Evolutionary conservation across 495 filamentous ascomycete genomes (phyloP).

Genomic region (Neurospora cerealis): DNA sequence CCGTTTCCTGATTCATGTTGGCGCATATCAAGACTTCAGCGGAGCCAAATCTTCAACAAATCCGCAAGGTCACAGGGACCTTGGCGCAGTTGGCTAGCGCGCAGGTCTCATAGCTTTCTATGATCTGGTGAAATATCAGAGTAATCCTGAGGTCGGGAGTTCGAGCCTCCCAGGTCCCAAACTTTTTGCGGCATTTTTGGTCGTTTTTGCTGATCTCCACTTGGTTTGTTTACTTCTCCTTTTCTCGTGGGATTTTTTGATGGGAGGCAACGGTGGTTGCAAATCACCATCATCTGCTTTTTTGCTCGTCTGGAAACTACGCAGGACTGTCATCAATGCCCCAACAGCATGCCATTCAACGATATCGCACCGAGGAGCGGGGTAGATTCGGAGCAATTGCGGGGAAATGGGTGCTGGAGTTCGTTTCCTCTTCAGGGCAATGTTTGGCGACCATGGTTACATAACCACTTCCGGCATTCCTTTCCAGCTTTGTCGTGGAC

Average conservation of each 20-base stretch:
- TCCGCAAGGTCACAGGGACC: background rate
- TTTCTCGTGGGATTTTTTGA: background rate
- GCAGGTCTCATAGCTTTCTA: background rate
- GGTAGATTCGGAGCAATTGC: background rate
- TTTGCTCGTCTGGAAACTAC: background rate
- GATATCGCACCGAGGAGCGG: background rate
- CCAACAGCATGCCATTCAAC: background rate
- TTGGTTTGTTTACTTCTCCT: background rate
- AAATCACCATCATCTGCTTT: background rate
- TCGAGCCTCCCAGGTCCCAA: background rate
- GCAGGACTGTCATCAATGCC: background rate
- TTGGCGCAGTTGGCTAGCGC: background rate
- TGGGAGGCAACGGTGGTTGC: background rate
- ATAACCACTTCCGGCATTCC: background rate
- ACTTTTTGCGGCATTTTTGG: background rate
- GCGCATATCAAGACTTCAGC: background rate
- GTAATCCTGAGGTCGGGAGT: background rate
- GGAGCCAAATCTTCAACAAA: background rate
- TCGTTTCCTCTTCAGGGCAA: background rate
- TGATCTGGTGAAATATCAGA: background rate
- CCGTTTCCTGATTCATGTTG: background rate
- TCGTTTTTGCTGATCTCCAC: background rate
- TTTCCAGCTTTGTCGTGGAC: background rate
- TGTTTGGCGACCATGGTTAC: background rate
- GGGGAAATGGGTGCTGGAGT: background rate